Conservation (phyloP, 768 basidiomycete genomes). For the Pilatotrama ljubarskyi region DNA sequence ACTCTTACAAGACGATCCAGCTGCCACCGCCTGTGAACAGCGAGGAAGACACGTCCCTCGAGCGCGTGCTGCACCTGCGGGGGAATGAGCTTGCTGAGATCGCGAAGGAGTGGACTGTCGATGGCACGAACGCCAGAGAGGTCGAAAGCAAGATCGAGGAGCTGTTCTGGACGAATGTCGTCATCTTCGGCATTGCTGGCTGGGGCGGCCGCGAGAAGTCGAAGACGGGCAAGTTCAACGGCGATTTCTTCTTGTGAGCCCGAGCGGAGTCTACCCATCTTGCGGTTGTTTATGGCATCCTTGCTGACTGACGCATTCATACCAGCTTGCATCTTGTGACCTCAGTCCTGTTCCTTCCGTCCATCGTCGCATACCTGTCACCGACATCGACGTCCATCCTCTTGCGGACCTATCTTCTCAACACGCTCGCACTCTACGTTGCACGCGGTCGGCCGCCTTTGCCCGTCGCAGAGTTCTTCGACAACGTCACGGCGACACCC, state of each 20-base stretch:
- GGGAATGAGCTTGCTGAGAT: conserved; percentile 13
- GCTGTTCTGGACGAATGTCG: conserved; percentile 50
- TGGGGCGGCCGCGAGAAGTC: conserved; percentile 43
- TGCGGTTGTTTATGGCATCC: neutral
- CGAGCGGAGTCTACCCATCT: too few relatives aligned
- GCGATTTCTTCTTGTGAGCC: conserved; percentile 61
- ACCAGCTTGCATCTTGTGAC: conserved; percentile 64
- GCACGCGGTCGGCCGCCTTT: conserved; percentile 49
- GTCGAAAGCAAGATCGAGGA: conserved; percentile 62
- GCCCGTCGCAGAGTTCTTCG: conserved; percentile 39
- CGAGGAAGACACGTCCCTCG: conserved; percentile 16
- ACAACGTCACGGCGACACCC: conserved; percentile 41
- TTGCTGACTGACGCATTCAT: neutral
- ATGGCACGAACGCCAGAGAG: conserved; percentile 28
- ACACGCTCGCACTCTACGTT: conserved; percentile 49
- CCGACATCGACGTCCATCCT: conserved; percentile 50
- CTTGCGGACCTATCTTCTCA: conserved; percentile 56
- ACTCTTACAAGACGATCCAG: conserved; percentile 11
- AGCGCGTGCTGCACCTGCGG: conserved; percentile 9
- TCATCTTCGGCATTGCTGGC: conserved; percentile 57
- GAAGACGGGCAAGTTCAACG: conserved; percentile 38
- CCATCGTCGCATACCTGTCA: conserved; percentile 39
- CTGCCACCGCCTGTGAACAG: conserved; percentile 10
- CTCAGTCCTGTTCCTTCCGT: conserved; percentile 61
- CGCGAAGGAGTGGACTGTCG: conserved; percentile 20